Evolutionary conservation across 768 basidiomycete genomes (phyloP).

Genomic region (Hericium coralloides): DNA sequence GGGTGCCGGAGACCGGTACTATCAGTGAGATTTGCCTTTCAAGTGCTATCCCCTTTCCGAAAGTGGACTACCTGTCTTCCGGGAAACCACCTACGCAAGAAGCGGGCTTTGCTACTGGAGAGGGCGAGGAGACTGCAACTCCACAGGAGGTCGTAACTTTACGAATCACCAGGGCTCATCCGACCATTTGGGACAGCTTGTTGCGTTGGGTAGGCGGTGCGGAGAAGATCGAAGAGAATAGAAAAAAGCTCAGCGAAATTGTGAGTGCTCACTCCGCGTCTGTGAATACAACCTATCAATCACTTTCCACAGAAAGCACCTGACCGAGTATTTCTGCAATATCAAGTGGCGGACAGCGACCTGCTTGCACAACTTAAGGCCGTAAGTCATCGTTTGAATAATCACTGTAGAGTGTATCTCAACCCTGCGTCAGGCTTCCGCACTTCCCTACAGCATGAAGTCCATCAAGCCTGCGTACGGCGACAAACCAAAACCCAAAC

Average conservation of each 20-base stretch:
- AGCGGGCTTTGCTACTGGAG: background rate
- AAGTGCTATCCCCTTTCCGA: conserved; percentile 36
- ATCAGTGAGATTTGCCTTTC: conserved; percentile 31
- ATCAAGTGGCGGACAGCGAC: conserved; percentile 47
- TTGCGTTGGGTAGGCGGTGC: conserved; percentile 53
- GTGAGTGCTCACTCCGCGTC: conserved; percentile 25
- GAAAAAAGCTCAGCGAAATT: conserved; percentile 32
- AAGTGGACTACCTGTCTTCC: conserved; percentile 11
- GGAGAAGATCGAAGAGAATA: conserved; percentile 42
- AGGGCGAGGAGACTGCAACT: background rate
- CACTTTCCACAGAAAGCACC: conserved; percentile 27
- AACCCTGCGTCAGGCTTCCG: conserved; percentile 28
- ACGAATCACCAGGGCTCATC: conserved; percentile 38
- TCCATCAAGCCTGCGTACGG: conserved; percentile 44
- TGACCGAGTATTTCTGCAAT: conserved; percentile 44
- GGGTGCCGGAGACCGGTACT: conserved; percentile 15
- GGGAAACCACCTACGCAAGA: background rate
- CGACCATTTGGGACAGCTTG: conserved; percentile 48
- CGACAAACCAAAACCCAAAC: conserved; percentile 25
- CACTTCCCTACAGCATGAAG: conserved; percentile 44
- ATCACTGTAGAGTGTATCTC: background rate
- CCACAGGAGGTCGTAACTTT: conserved; percentile 35
- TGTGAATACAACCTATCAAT: too few species aligned
- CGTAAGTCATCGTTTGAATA: conserved; percentile 27
- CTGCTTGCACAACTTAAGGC: conserved; percentile 50